A percentile compares a stretch with the other conserved stretches of the same genome.
Conservation (phyloP, 208 protist species). For the Leishmania arabica region DNA sequence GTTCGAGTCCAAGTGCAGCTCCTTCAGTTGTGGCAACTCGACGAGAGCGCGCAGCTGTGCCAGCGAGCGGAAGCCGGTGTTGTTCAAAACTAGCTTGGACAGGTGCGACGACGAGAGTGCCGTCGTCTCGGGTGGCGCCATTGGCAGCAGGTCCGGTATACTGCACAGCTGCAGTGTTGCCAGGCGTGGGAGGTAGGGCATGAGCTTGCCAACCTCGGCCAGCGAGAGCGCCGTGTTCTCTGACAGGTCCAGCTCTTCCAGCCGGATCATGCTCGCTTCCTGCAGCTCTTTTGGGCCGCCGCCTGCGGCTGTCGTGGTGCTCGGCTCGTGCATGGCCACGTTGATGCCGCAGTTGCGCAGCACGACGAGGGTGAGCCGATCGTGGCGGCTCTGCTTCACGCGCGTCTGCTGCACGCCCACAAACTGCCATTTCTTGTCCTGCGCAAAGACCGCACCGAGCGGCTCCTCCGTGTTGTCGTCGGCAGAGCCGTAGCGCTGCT, state of each 20-base stretch:
- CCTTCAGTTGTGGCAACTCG: constrained; percentile 49
- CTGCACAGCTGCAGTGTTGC: constrained; percentile 73
- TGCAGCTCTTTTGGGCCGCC: constrained; percentile 26
- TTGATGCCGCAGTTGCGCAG: constrained; percentile 63
- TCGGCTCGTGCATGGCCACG: constrained; percentile 37
- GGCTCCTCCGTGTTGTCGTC: constrained; percentile 43
- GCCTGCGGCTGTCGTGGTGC: constrained; percentile 11
- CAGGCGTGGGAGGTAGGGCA: constrained; percentile 60
- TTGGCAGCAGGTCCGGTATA: constrained; percentile 41
- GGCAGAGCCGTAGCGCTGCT: constrained; percentile 71
- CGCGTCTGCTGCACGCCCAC: constrained; percentile 81
- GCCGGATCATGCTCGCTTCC: constrained; percentile 41
- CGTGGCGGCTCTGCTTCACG: constrained; percentile 57
- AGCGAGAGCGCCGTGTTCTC: constrained; percentile 60
- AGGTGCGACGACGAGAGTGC: constrained; percentile 42
- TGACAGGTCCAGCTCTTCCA: constrained; percentile 79
- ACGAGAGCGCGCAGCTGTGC: constrained; percentile 57
- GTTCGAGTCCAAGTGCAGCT: constrained; percentile 87
- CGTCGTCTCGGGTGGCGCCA: background rate
- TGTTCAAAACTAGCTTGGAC: constrained; percentile 81
- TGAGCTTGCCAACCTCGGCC: constrained; percentile 52
- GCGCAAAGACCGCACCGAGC: constrained; percentile 30
- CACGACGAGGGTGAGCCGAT: constrained; percentile 64
- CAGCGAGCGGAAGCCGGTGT: constrained; percentile 62
- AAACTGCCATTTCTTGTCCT: constrained; percentile 80